Evolutionary conservation across 2,329 filamentous ascomycete genomes (phyloP).

Genomic region (Colletotrichum horii): DNA sequence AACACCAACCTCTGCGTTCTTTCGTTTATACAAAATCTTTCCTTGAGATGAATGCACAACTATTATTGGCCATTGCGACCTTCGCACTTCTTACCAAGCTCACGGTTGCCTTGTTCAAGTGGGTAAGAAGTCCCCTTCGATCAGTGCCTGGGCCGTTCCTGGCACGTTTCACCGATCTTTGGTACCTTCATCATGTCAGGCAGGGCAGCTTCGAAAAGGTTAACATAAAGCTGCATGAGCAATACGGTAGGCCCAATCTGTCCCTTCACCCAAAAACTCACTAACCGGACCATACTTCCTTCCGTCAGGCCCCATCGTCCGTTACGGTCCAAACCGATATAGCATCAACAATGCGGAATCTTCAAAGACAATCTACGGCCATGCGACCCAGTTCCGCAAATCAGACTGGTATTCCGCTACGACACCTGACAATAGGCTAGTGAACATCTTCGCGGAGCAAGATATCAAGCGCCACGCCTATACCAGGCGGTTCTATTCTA

Average conservation of each 20-base stretch:
- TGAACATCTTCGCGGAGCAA: conserved; percentile 35
- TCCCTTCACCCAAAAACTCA: neutral
- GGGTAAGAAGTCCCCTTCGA: conserved; percentile 25
- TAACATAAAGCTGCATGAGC: conserved; percentile 32
- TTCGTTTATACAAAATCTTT: no score
- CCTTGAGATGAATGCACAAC: neutral
- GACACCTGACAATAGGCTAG: conserved; percentile 25
- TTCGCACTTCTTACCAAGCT: neutral
- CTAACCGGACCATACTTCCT: no score
- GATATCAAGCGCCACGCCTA: conserved; percentile 40
- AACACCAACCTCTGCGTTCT: no score
- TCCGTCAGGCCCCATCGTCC: conserved; percentile 40
- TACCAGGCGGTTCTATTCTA: conserved; percentile 45
- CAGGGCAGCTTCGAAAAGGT: conserved; percentile 30
- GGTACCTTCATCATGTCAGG: conserved; percentile 30
- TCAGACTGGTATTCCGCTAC: conserved; percentile 30
- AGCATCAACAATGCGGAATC: conserved; percentile 46
- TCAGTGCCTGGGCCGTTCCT: conserved; percentile 30
- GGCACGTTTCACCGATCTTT: conserved; percentile 30
- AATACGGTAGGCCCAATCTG: conserved; percentile 29
- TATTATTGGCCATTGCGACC: neutral
- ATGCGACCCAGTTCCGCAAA: conserved; percentile 38
- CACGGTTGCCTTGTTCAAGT: neutral
- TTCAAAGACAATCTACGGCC: conserved; percentile 39
- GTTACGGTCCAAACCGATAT: conserved; percentile 52